These are phyloP conservation scores for Cladochytrium replicatum DNA, from an alignment of 192 early-diverging fungal genomes.

Conservation along the genomic window DNA sequence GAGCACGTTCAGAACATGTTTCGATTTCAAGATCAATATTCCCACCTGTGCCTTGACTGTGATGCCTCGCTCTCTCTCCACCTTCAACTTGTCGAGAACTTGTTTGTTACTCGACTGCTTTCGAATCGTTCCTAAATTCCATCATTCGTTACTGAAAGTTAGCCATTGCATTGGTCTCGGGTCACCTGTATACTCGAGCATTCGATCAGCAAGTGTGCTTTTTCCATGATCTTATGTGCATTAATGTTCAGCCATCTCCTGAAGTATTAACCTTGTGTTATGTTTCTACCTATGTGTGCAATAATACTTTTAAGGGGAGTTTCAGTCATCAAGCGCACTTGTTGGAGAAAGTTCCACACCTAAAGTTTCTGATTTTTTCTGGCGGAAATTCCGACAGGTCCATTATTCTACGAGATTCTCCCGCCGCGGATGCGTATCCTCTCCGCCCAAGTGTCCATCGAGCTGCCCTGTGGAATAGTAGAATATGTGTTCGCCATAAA, in stretches of 20 bases:
- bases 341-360: too few relatives aligned
- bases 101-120: constrained; percentile 66
- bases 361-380: constrained; percentile 83
- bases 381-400: constrained; percentile 50
- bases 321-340: too few relatives aligned
- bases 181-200: constrained; percentile 74
- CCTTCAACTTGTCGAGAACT: constrained; percentile 91
- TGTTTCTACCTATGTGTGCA: constrained; percentile 29
- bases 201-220: constrained; percentile 78
- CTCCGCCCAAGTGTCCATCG: too few relatives aligned
- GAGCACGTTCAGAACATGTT: background rate
- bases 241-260: background rate
- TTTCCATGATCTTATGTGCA: constrained; percentile 34
- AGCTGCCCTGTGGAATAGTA: too few relatives aligned
- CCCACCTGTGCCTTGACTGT: constrained; percentile 89
- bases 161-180: background rate
- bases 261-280: background rate
- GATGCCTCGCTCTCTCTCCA: constrained; percentile 91
- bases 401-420: too few relatives aligned
- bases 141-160: background rate
- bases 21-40: constrained; percentile 1
- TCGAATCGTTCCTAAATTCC: constrained; percentile 56
- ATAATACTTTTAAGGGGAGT: too few relatives aligned
- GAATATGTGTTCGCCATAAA: too few relatives aligned
- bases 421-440: too few relatives aligned